Conservation (phyloP, 2,329 filamentous ascomycete genomes). For the Trichoderma endophyticum region DNA sequence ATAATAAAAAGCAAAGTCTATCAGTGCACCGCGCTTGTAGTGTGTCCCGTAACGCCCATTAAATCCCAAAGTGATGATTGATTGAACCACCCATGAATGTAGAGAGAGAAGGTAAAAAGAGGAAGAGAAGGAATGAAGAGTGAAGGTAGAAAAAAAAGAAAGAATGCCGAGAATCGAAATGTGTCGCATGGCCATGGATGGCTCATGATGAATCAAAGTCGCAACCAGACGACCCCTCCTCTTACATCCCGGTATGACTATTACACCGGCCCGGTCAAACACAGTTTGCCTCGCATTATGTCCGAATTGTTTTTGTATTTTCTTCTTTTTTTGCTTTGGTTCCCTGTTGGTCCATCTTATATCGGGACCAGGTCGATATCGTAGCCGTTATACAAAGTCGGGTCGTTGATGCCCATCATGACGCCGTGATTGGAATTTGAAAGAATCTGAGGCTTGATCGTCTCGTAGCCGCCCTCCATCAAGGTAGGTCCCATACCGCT, state of each 20-base stretch:
- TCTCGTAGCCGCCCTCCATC: constrained; percentile 51
- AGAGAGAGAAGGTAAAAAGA: not conserved
- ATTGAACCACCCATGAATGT: not conserved
- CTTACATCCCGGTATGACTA: not conserved
- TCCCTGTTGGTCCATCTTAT: constrained; percentile 24
- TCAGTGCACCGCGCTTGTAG: not conserved
- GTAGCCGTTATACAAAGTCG: constrained; percentile 56
- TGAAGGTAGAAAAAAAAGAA: not conserved
- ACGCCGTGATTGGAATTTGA: constrained; percentile 48
- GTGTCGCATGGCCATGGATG: not conserved
- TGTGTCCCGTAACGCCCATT: not conserved
- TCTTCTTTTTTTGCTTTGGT: not conserved
- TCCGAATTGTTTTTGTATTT: not conserved
- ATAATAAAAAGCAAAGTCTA: not conserved
- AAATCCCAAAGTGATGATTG: not conserved
- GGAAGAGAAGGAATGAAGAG: not conserved
- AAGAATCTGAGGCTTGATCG: constrained; percentile 54
- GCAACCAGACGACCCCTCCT: not conserved
- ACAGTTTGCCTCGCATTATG: not conserved
- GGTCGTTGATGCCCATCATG: constrained; percentile 56
- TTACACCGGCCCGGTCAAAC: not conserved
- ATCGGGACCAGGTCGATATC: constrained; percentile 45
- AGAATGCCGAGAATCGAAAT: not conserved
- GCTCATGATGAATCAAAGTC: constrained; percentile 4
- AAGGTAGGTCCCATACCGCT: constrained; percentile 49